A percentile compares a stretch with the other conserved stretches of the same genome.
These are phyloP conservation scores for Coemansia sp. DNA, from an alignment of 192 early-diverging fungal genomes.

Conservation along the genomic window DNA sequence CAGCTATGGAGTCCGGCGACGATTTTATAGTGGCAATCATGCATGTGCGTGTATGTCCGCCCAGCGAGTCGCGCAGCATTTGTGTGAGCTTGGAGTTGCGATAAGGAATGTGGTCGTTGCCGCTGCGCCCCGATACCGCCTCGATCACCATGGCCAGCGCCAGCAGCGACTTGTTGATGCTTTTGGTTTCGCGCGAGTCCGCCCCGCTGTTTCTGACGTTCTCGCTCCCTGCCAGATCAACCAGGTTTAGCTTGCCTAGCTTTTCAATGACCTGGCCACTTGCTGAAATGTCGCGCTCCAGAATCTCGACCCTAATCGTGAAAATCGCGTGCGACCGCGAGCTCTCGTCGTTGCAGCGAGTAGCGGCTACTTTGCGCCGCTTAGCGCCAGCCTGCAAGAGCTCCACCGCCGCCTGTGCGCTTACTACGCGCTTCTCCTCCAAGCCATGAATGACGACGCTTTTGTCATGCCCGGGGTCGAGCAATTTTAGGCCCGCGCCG, in stretches of 20 bases:
- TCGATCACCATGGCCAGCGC: conserved; percentile 72
- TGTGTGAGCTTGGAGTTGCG: conserved; percentile 86
- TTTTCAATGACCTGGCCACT: conserved; percentile 88
- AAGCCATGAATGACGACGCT: conserved; percentile 77
- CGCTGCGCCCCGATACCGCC: conserved; percentile 56
- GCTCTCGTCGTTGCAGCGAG: conserved; percentile 86
- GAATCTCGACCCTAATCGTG: conserved; percentile 84
- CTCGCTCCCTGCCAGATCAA: conserved; percentile 94
- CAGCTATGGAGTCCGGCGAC: conserved; percentile 62
- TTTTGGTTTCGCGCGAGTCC: conserved; percentile 85
- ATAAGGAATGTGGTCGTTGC: conserved; percentile 66
- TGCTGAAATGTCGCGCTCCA: conserved; percentile 59
- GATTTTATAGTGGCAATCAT: conserved; percentile 94
- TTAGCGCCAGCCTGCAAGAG: conserved; percentile 68
- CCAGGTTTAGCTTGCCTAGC: conserved; percentile 92
- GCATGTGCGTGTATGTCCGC: conserved; percentile 88
- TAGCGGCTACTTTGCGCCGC: conserved; percentile 77
- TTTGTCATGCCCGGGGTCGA: conserved; percentile 66
- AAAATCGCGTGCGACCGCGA: conserved; percentile 94
- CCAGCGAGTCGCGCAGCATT: conserved; percentile 85
- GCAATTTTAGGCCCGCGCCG: conserved; percentile 60
- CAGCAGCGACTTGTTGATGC: conserved; percentile 82
- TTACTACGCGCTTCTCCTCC: conserved; percentile 74
- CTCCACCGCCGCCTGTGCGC: conserved; percentile 68
- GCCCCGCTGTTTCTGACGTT: conserved; percentile 90